Evolutionary conservation across 208 protist genomes (phyloP).

Genomic region (Strigomonas oncopelti): DNA sequence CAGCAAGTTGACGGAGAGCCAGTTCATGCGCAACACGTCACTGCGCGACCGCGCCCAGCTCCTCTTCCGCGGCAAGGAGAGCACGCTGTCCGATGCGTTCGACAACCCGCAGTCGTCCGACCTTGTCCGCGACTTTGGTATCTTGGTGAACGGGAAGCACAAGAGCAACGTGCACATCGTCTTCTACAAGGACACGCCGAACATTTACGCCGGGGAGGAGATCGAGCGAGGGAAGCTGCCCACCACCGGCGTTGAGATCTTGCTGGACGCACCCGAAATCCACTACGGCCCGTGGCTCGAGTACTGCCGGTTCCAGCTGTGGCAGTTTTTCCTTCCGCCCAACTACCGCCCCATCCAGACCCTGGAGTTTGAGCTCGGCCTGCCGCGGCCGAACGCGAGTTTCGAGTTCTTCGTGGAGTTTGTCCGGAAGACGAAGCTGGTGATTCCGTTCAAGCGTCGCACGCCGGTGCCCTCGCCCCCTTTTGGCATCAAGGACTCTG

Average conservation of each 20-base stretch:
- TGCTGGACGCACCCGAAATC: conserved; percentile 64
- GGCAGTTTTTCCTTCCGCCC: conserved; percentile 72
- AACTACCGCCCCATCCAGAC: conserved; percentile 67
- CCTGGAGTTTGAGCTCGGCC: conserved; percentile 58
- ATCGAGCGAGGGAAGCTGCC: conserved; percentile 54
- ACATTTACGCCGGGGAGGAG: conserved; percentile 79
- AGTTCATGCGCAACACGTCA: conserved; percentile 43
- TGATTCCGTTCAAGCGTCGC: conserved; percentile 81
- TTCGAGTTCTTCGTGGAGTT: conserved; percentile 81
- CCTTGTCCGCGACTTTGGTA: conserved; percentile 72
- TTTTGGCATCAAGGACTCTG: conserved; percentile 79
- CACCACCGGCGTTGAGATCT: conserved; percentile 66
- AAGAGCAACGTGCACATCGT: conserved; percentile 66
- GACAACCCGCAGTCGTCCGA: conserved; percentile 25
- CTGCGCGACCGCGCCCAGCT: conserved; percentile 58
- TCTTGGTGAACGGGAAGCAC: conserved; percentile 65
- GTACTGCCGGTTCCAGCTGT: conserved; percentile 77
- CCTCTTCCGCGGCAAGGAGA: conserved; percentile 38
- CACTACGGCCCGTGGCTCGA: conserved; percentile 82
- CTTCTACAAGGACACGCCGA: conserved; percentile 74
- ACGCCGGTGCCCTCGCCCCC: conserved; percentile 66
- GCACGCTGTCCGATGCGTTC: conserved; percentile 16
- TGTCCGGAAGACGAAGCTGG: conserved; percentile 53
- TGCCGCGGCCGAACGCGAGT: conserved; percentile 65
- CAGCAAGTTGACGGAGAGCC: conserved; percentile 43